Evolutionary conservation across 2,329 filamentous ascomycete species (phyloP).

Genomic region (Lasiodiplodia hormozganensis): DNA sequence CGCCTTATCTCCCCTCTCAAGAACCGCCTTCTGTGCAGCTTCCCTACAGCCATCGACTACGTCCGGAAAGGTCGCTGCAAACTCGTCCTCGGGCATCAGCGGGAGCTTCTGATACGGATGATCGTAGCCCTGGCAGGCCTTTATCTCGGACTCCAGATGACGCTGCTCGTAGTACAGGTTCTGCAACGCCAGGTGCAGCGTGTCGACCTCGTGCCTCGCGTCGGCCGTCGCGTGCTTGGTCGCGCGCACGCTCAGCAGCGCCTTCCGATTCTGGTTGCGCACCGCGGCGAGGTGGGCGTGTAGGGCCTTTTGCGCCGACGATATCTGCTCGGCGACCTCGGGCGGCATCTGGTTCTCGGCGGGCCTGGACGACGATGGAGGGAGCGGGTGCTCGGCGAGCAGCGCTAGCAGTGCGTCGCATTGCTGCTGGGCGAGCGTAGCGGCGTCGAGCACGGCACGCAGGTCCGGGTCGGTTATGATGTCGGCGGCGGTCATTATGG

Average conservation of each 20-base stretch:
- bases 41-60: constrained; percentile 51
- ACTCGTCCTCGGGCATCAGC: constrained; percentile 82
- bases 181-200: constrained; percentile 88
- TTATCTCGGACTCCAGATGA: constrained; percentile 87
- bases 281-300: constrained; percentile 65
- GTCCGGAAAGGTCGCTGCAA: constrained; percentile 74
- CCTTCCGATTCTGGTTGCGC: constrained; percentile 81
- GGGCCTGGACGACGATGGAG: constrained; percentile 38
- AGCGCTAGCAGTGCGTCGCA: constrained; percentile 67
- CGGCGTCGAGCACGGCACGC: constrained; percentile 72
- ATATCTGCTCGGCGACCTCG: constrained; percentile 64
- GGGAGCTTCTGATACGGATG: constrained; percentile 90
- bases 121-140: constrained; percentile 90
- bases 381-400: constrained; percentile 55
- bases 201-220: constrained; percentile 88
- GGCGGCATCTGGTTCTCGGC: constrained; percentile 51
- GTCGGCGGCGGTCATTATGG: constrained; percentile 27
- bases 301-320: constrained; percentile 80
- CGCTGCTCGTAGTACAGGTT: constrained; percentile 97
- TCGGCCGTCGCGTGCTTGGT: constrained; percentile 89
- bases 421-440: constrained; percentile 75
- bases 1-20: constrained; percentile 72
- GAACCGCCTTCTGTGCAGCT: constrained; percentile 39
- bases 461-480: constrained; percentile 72
- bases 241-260: constrained; percentile 79